Evolutionary conservation across 768 basidiomycete species (phyloP).

Genomic region (Leccinum variicolor): DNA sequence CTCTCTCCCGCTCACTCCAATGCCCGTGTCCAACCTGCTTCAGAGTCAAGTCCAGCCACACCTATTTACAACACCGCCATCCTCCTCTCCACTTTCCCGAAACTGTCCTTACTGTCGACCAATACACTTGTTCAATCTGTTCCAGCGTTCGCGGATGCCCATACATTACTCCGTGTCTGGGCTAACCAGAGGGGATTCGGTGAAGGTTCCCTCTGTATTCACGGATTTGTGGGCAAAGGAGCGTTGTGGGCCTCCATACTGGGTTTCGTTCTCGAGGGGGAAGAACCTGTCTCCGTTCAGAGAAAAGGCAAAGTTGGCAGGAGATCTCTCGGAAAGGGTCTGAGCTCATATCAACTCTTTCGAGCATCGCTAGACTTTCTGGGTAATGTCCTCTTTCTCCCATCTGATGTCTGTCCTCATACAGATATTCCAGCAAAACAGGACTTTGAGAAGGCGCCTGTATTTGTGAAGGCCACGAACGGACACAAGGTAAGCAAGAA

Average conservation of each 20-base stretch:
- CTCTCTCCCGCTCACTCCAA: conserved; percentile 78
- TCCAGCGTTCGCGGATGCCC: conserved; percentile 67
- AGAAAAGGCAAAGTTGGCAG: conserved; percentile 31
- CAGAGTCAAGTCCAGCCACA: conserved; percentile 43
- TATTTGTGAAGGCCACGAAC: conserved; percentile 56
- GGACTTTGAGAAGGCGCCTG: conserved; percentile 53
- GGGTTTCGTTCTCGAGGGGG: conserved; percentile 61
- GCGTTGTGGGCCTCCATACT: conserved; percentile 67
- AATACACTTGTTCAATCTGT: conserved; percentile 48
- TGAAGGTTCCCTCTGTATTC: conserved; percentile 54
- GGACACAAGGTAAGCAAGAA: conserved; percentile 49
- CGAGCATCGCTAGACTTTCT: conserved; percentile 82
- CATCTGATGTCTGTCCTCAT: conserved; percentile 7
- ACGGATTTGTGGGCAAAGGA: conserved; percentile 69
- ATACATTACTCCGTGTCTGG: conserved; percentile 85
- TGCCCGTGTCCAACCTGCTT: conserved; percentile 39
- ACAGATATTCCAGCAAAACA: conserved; percentile 53
- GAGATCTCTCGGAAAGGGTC: conserved; percentile 67
- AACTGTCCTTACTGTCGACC: conserved; percentile 38
- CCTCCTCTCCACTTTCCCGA: conserved; percentile 41
- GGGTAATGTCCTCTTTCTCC: conserved; percentile 42
- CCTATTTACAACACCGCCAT: conserved; percentile 80
- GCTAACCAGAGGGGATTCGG: conserved; percentile 82
- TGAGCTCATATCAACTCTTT: conserved; percentile 91
- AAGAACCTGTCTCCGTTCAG: conserved; percentile 40